phyloP scores from a whole-genome alignment of 129 eudicot species.

The Scalesia atractyloides region DNA sequence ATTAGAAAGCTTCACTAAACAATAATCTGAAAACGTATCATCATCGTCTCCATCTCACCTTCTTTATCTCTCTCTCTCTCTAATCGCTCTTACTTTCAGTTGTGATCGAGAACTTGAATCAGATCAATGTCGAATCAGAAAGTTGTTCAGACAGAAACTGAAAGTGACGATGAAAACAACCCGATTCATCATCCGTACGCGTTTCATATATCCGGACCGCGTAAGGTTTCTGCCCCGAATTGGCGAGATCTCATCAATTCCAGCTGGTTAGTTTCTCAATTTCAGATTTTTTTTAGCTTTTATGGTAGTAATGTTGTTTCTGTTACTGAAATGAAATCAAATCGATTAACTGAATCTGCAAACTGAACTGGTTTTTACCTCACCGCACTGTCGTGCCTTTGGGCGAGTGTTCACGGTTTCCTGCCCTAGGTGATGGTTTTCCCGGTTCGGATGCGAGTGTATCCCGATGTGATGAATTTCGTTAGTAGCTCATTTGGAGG shows the following conservation, averaged over 20 bases:
- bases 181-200: conserved; percentile 42
- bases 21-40: conserved; percentile 4
- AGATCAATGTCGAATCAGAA: conserved; percentile 29
- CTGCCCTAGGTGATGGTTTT: no score
- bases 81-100: background rate
- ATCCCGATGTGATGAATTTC: no score
- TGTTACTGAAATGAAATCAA: no score
- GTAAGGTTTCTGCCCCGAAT: conserved; percentile 78
- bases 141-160: conserved; percentile 14
- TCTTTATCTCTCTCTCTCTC: background rate
- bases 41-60: background rate
- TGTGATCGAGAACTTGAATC: background rate
- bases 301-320: background rate
- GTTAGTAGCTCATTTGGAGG: no score
- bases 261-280: conserved; percentile 56
- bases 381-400: no score
- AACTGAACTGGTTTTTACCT: no score
- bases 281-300: background rate
- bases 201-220: conserved; percentile 72
- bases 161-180: conserved; percentile 19
- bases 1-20: conserved; percentile 24
- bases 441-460: no score
- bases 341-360: no score
- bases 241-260: conserved; percentile 88
- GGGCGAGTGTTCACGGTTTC: no score